Evolutionary conservation across 805 yeast genomes (phyloP), one percentile per base, ranked within the genome.

Genomic region (Candida suzukii): DNA sequence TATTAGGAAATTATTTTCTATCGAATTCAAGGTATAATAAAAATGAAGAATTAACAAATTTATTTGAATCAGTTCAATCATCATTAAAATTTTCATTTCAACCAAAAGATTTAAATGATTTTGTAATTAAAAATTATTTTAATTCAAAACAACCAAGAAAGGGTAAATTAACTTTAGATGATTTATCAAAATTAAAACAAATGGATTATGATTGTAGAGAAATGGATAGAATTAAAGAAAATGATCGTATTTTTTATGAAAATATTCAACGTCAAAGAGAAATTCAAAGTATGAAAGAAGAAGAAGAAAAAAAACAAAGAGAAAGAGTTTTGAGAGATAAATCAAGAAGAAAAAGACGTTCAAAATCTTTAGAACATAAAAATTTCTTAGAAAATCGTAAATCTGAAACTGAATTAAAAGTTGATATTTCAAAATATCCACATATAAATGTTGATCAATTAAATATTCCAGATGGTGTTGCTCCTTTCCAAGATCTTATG

Each of bases 401-500:
- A 12, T 17, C 17, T 3, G 19, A 19, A 12, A 6, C 2, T 26
- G 25, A 25, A 36, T 22, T 36, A 4, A 25, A 36, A 10, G 4
- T 36, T 7, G 38, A 36, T 25, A 2, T 19, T 3, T 12, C 30
- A 4, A 8, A 17, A 13, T 27, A 26, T 19, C 4, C 11, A 18
- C 11, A 18, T 17, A 13, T 19, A 18, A 17, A 26, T 13, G 4
- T 13, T 3, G 13, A 26, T 18, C 4, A 26, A 4, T 2, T 44
- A 14, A 43, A 42, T 34, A 40, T 46, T 12, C n/a, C 38, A 12
- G 24, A 20, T 2, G 50, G 50, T 7, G 18, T 38, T n/a, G 19
- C 16, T n/a, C 29, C 42, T 19, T 43, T 46, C 22, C 37, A 44
- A 14, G 24, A 38, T 17, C 49, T 54, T 29, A 44, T 52, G 25